phyloP scores from a whole-genome alignment of 2,329 filamentous ascomycete genomes.

The Scedosporium aurantiacum region DNA sequence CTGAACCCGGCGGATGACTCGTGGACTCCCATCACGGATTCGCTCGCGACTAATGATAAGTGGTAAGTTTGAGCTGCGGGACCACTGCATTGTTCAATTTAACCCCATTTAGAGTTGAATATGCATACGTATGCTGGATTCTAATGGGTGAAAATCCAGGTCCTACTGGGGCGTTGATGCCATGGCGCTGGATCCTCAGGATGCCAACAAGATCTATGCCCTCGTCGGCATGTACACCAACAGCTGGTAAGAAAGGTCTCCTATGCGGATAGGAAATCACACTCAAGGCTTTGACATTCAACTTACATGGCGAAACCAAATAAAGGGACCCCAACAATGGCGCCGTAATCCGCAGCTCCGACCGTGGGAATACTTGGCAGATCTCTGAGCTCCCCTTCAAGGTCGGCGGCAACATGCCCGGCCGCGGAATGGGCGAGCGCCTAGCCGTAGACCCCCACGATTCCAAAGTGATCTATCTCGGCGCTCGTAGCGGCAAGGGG shows the following conservation, averaged over 20 bases:
- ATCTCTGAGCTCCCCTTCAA: slow-evolving; percentile 43
- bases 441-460: slow-evolving; percentile 47
- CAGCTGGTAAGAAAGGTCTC: slow-evolving; percentile 27
- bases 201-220: slow-evolving; percentile 39
- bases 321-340: slow-evolving; percentile 41
- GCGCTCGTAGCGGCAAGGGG: slow-evolving; percentile 46
- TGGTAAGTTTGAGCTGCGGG: slow-evolving; percentile 25
- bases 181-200: slow-evolving; percentile 41
- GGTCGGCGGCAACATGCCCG: slow-evolving; percentile 51
- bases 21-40: slow-evolving; percentile 43
- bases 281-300: neutral
- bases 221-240: slow-evolving; percentile 50
- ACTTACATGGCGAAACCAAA: neutral
- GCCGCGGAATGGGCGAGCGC: slow-evolving; percentile 46
- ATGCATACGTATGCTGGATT: slow-evolving; percentile 1
- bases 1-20: slow-evolving; percentile 40
- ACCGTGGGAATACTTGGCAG: slow-evolving; percentile 41
- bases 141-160: slow-evolving; percentile 20
- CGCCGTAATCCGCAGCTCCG: slow-evolving; percentile 41
- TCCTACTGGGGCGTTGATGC: slow-evolving; percentile 47
- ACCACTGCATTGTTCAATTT: neutral
- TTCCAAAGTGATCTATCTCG: slow-evolving; percentile 45
- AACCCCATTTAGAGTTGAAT: neutral
- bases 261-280: neutral
- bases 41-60: slow-evolving; percentile 27